Evolutionary conservation across 768 basidiomycete genomes (phyloP), one percentile per base, ranked within the genome.

Genomic region (Clavaria fumosa): DNA sequence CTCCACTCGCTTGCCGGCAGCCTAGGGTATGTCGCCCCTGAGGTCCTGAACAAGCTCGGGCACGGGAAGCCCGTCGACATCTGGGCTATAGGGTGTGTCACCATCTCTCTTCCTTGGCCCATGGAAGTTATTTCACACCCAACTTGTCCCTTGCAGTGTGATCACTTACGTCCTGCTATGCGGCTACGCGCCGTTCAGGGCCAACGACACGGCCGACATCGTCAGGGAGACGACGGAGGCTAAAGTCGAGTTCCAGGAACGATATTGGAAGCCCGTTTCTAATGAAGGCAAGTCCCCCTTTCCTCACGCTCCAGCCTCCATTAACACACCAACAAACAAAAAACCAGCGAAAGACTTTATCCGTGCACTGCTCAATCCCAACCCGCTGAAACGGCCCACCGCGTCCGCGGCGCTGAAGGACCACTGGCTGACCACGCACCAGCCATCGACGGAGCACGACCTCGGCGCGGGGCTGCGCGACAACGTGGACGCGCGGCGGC

Each of bases 151-250:
- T 3, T 20, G 5, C 30, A 91, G 90, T 0, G 72, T 97, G 44
- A 96, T 99, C 47, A 82, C 91, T 12, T 97, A 95, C 56, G 86
- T 95, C 37, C 66, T 97, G 10, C 68, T 95, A 1, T 93, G 93
- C 49, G 93, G 93, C 2, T 97, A 97, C 59, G 78, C 83, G 2
- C 95, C 95, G 0, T 97, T 97, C 66, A 72, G 88, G 30, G 78
- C 82, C 0, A 81, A 86, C 18, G 80, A 90, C 49, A 59, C 72
- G 35, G 69, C 71, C 41, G 71, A 75, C 34, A 68, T 96, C 24
- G 65, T 82, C 36, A 68, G 72, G 21, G 89, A 97, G 55, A 93
- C 86, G n/a, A 78, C 75, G 0, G 72, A 70, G 24, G 90, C 79
- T 0, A 77, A 75, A 47, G 68, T 96, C 33, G 79, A 82, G 46